A percentile compares a stretch with the other conserved stretches of the same genome.
Evolutionary conservation across 148 eudicot species (phyloP).

Genomic region (Arctostaphylos glauca): DNA sequence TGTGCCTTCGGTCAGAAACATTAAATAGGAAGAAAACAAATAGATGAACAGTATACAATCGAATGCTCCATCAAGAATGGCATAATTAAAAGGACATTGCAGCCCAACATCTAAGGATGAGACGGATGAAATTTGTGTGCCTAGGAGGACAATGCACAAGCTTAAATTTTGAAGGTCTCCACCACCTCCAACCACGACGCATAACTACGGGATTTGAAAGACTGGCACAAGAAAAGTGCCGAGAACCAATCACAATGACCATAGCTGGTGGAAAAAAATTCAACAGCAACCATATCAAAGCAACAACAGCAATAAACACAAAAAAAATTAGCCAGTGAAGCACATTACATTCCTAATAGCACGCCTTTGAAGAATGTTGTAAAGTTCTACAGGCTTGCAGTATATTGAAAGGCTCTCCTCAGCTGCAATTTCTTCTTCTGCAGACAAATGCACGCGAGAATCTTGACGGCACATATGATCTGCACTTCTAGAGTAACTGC

Average conservation of each 20-base stretch:
- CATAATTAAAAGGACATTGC: background rate
- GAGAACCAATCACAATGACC: background rate
- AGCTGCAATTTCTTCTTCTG: constrained; percentile 75
- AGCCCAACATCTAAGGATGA: background rate
- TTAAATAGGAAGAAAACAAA: background rate
- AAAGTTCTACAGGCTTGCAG: constrained; percentile 96
- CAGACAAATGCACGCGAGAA: constrained; percentile 64
- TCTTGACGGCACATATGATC: constrained; percentile 82
- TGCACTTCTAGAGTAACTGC: constrained; percentile 66
- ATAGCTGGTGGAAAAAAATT: background rate
- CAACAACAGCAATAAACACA: background rate
- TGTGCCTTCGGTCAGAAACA: constrained; percentile 27
- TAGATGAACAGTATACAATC: background rate
- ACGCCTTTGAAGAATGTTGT: constrained; percentile 92
- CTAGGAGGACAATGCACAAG: background rate
- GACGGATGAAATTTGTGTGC: background rate
- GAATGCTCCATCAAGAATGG: constrained; percentile 5
- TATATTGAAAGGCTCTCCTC: constrained; percentile 78
- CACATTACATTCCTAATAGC: constrained; percentile 60
- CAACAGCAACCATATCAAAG: background rate
- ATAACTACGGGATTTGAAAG: background rate
- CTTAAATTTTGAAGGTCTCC: background rate
- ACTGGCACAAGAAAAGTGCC: background rate
- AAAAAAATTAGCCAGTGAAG: background rate
- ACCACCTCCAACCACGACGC: constrained; percentile 7